Evolutionary conservation across 2,329 filamentous ascomycete species (phyloP).

Genomic region (Bertia moriformis): DNA sequence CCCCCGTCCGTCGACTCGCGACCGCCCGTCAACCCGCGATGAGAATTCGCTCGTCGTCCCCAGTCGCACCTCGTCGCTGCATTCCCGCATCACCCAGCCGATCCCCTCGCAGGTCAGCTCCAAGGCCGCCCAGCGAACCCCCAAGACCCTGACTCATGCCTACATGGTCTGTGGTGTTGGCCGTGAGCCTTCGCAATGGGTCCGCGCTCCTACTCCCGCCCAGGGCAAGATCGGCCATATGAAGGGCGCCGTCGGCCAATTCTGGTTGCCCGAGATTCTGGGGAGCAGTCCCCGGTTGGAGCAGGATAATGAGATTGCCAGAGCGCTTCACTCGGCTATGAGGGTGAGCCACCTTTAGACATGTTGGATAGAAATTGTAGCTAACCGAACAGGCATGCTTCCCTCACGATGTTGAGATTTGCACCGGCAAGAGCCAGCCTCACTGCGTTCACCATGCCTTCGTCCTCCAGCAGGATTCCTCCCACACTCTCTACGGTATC

Average conservation of each 20-base stretch:
- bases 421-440: conserved; percentile 87
- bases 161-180: conserved; percentile 99
- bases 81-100: conserved; percentile 92
- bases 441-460: conserved; percentile 97
- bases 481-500: conserved; percentile 97
- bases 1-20: conserved; percentile 50
- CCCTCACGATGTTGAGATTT: conserved; percentile 97
- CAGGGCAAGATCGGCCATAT: conserved; percentile 99
- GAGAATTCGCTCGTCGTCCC: conserved; percentile 81
- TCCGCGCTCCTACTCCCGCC: conserved; percentile 71
- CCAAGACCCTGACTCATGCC: conserved; percentile 95
- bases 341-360: conserved; percentile 45
- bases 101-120: conserved; percentile 73
- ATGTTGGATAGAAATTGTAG: neutral
- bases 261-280: conserved; percentile 95
- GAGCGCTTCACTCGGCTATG: conserved; percentile 87
- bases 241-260: conserved; percentile 95
- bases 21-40: conserved; percentile 63
- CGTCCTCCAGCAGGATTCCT: conserved; percentile 94
- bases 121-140: conserved; percentile 73
- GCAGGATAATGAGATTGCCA: conserved; percentile 93
- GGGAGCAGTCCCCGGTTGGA: conserved; percentile 91
- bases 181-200: conserved; percentile 95
- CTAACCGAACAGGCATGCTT: conserved; percentile 67
- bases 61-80: conserved; percentile 89